Evolutionary conservation across 768 basidiomycete species (phyloP).

Genomic region (Tylopilus rubrobrunneus): DNA sequence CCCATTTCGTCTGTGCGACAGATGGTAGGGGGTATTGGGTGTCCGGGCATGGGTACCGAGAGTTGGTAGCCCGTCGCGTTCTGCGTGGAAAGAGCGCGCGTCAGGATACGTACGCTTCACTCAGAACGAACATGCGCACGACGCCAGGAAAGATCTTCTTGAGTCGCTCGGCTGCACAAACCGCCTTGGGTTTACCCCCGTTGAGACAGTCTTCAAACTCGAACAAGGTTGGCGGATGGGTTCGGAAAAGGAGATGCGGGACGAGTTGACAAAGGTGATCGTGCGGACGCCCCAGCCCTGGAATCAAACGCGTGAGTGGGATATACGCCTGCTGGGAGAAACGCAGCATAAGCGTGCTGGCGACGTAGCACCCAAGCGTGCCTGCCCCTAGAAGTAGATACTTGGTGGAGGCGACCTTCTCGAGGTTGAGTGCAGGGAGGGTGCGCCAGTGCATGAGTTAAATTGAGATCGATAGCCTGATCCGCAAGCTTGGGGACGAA

Average conservation of each 20-base stretch:
- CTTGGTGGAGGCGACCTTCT: conserved; percentile 73
- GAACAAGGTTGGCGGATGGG: conserved; percentile 97
- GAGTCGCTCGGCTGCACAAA: conserved; percentile 79
- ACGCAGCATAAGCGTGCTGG: conserved; percentile 77
- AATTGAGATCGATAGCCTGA: conserved; percentile 96
- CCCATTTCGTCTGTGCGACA: conserved; percentile 55
- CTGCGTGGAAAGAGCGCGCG: conserved; percentile 38
- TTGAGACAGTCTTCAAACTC: conserved; percentile 91
- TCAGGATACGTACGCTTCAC: not conserved
- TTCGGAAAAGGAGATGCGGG: conserved; percentile 92
- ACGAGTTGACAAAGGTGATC: conserved; percentile 91
- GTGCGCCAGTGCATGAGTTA: conserved; percentile 99
- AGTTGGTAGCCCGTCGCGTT: conserved; percentile 77
- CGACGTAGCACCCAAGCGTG: conserved; percentile 95
- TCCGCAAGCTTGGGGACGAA: conserved; percentile 67
- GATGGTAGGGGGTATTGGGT: conserved; percentile 71
- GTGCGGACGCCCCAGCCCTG: conserved; percentile 96
- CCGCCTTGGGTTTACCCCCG: conserved; percentile 92
- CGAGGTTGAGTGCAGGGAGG: conserved; percentile 82
- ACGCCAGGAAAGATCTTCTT: conserved; percentile 92
- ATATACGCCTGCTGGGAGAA: accelerated
- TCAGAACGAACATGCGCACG: conserved; percentile 44
- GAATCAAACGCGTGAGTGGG: not conserved
- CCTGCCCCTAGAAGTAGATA: conserved; percentile 93
- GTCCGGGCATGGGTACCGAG: conserved; percentile 96